Percentiles rank a stretch among this genome's conserved stretches.
Conservation (phyloP, 805 yeast species). For the Cyberlindnera samutprakarnensis region DNA sequence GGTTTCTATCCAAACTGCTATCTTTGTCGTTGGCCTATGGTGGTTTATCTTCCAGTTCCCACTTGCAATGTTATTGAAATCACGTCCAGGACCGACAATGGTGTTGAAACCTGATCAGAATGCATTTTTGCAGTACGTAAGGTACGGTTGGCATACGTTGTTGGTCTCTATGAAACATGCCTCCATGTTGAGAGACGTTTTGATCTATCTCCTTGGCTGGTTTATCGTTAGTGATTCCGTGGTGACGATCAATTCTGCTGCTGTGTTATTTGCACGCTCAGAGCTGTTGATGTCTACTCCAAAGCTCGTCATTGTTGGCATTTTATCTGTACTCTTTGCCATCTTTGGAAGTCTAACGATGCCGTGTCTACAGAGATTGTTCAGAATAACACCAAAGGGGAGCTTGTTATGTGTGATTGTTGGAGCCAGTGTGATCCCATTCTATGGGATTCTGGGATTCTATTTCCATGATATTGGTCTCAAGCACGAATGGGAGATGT, state of each 20-base stretch:
- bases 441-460: conserved; percentile 66
- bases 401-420: conserved; percentile 44
- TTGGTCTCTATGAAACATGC: conserved; percentile 52
- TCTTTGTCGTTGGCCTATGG: conserved; percentile 65
- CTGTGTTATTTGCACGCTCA: conserved; percentile 66
- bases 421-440: conserved; percentile 61
- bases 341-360: conserved; percentile 55
- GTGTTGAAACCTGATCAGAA: conserved; percentile 14
- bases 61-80: conserved; percentile 37
- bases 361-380: conserved; percentile 35
- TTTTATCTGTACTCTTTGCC: conserved; percentile 59
- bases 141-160: conserved; percentile 58
- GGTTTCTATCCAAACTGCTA: conserved; percentile 47
- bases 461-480: conserved; percentile 47
- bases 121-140: conserved; percentile 28
- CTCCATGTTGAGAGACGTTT: conserved; percentile 51
- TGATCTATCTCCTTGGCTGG: conserved; percentile 66
- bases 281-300: conserved; percentile 64
- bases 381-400: conserved; percentile 37
- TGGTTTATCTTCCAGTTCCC: conserved; percentile 72
- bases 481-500: conserved; percentile 61
- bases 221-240: conserved; percentile 67
- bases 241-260: conserved; percentile 75
- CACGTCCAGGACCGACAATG: conserved; percentile 35
- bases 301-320: conserved; percentile 55